Percentiles rank a stretch among this genome's conserved stretches.
Conservation (phyloP, 305 asterid genomes). For the Fraxinus sp. region DNA sequence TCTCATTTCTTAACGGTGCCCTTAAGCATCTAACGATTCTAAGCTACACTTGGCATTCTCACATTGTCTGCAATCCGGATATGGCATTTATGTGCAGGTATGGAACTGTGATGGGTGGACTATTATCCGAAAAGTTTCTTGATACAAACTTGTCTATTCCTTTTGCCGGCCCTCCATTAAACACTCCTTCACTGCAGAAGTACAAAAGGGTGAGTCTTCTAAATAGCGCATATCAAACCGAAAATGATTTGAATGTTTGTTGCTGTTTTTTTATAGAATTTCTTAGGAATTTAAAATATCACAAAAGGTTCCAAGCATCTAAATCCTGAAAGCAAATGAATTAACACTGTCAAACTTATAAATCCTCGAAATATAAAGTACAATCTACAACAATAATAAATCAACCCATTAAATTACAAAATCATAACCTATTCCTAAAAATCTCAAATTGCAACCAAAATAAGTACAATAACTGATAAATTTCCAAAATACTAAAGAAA, state of each 20-base stretch:
- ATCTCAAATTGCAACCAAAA: neutral
- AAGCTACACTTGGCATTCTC: neutral
- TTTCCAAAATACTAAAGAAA: neutral
- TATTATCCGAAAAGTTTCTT: conserved; percentile 86
- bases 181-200: conserved; percentile 94
- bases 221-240: neutral
- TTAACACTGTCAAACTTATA: neutral
- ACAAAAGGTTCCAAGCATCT: neutral
- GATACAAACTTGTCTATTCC: conserved; percentile 85
- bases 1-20: neutral
- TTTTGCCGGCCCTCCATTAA: conserved; percentile 82
- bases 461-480: neutral
- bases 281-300: neutral
- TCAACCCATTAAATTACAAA: neutral
- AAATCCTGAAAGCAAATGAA: neutral
- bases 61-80: conserved; percentile 17
- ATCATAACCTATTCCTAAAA: neutral
- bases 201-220: conserved; percentile 70
- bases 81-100: conserved; percentile 47
- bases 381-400: neutral
- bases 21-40: neutral
- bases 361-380: neutral
- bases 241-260: neutral
- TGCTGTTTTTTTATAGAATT: neutral
- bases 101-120: conserved; percentile 98